These are phyloP conservation scores for Myxozyma kluyveri DNA, from an alignment of 805 yeast genomes.

Conservation along the genomic window DNA sequence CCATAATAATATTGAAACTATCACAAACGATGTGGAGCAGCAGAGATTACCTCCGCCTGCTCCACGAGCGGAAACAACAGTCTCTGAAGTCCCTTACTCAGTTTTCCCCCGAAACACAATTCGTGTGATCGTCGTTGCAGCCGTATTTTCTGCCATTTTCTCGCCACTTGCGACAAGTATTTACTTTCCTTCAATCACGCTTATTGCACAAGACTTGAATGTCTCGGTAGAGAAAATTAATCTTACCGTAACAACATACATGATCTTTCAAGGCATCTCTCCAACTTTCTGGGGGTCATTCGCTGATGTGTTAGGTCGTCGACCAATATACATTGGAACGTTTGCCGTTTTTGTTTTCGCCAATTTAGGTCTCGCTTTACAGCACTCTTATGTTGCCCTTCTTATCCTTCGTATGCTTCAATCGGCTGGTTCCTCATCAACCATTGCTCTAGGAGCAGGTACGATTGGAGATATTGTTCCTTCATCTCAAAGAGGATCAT, in stretches of 20 bases:
- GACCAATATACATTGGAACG: constrained; percentile 62
- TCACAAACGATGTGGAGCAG: no score
- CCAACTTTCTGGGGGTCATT: constrained; percentile 68
- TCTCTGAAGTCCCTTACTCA: constrained; percentile 18
- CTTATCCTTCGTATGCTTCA: constrained; percentile 66
- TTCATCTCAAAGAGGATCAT: constrained; percentile 68
- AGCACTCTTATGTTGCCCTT: constrained; percentile 59
- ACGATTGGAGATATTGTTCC: constrained; percentile 71
- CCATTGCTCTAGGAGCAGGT: constrained; percentile 89
- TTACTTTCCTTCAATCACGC: constrained; percentile 72
- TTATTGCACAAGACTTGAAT: constrained; percentile 53
- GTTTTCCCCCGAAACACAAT: constrained; percentile 14
- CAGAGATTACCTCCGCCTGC: constrained; percentile 1
- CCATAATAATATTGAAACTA: no score
- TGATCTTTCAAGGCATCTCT: constrained; percentile 70
- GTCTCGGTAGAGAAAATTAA: constrained; percentile 60
- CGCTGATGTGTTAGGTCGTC: constrained; percentile 69
- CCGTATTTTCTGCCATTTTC: constrained; percentile 55
- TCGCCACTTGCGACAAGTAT: constrained; percentile 74
- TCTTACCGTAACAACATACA: constrained; percentile 71
- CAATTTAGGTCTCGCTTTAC: constrained; percentile 67
- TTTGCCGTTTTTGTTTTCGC: constrained; percentile 56
- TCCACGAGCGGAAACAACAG: constrained; percentile 2
- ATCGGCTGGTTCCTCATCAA: constrained; percentile 81
- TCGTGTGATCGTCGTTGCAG: constrained; percentile 25